These are phyloP conservation scores for Phlyctochytrium bullatum DNA, from an alignment of 192 early-diverging fungal species.

Conservation along the genomic window DNA sequence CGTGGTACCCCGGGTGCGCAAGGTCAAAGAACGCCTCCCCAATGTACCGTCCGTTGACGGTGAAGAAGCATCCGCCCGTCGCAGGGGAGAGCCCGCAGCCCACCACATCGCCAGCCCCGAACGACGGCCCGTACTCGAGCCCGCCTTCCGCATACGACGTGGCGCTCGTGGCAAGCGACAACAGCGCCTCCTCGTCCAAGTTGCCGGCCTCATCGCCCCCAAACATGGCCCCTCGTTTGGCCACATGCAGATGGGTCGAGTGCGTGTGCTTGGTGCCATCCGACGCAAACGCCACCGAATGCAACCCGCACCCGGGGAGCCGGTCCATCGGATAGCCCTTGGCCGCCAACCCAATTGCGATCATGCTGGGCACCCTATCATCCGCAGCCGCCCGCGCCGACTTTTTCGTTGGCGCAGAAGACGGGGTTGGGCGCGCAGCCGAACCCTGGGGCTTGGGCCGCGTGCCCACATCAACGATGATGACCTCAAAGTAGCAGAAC, in stretches of 20 bases:
- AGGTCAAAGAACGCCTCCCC: conserved; percentile 20
- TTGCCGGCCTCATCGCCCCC: neutral
- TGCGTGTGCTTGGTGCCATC: neutral
- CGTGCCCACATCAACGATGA: neutral
- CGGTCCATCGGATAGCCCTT: neutral
- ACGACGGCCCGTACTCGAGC: conserved; percentile 8
- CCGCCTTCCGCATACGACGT: neutral
- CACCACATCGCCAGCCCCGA: conserved; percentile 14
- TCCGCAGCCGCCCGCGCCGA: too few species aligned
- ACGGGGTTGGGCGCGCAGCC: too few species aligned
- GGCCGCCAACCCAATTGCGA: neutral
- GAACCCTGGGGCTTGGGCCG: too few species aligned
- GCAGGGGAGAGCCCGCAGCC: conserved; percentile 17
- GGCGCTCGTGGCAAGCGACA: neutral
- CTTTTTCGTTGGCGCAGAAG: too few species aligned
- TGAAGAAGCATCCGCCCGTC: conserved; percentile 14
- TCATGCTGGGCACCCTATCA: too few species aligned
- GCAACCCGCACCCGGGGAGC: neutral
- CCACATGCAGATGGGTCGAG: neutral
- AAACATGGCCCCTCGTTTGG: conserved; percentile 1
- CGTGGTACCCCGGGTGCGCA: neutral
- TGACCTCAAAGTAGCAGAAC: conserved; percentile 20
- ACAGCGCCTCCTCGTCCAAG: neutral
- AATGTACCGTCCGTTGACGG: conserved; percentile 15
- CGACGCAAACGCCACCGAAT: neutral